Evolutionary conservation across 2,329 filamentous ascomycete genomes (phyloP), one percentile per base, ranked within the genome.

Genomic region (Ilyonectria mors-panacis): DNA sequence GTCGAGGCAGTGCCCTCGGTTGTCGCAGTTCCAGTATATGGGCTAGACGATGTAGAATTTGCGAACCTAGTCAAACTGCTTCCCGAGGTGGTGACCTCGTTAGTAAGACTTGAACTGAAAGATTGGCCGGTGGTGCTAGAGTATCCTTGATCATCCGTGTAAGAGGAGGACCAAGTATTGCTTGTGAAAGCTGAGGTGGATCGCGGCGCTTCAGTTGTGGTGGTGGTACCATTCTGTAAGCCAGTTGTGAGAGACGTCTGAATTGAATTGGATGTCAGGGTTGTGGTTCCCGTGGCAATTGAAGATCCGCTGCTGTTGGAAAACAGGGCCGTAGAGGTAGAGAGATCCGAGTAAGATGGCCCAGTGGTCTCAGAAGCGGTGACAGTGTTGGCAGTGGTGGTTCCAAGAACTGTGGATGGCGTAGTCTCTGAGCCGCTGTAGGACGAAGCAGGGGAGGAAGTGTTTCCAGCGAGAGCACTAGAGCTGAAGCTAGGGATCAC

Each of bases 401-500:
- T 44, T 10, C 21, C 33, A 26, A 19, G 12, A 30, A 19, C 30
- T 8, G 37, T 12, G 9, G 35, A 44, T 3, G 10, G 3, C 17
- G 17, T 28, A 15, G 44, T 35, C 26, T 13, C 33, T 17, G 37
- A 12, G 17, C 37, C 23, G 2, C 39, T 54, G 39, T 53, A 56
- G n/a, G 56, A 55, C 30, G 37, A 26, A 9, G 17, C 19, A 17
- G 56, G 56, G 30, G 44, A 53, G 13, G 58, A 60, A 12, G 47
- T 44, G 6, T 59, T 68, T n/a, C 53, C 42, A 23, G 64, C 63
- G 17, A 67, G 42, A 28, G 71, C 73, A 15, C 64, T 73, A 5
- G 73, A 74, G 21, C 55, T 65, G 6, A 55, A 44, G 4, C 67
- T 75, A 2, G 59, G 64, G 6, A 64, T 26, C 19, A 73, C n/a